Conservation (phyloP, 2,329 filamentous ascomycete genomes). For the Pseudofabraea citricarpa region DNA sequence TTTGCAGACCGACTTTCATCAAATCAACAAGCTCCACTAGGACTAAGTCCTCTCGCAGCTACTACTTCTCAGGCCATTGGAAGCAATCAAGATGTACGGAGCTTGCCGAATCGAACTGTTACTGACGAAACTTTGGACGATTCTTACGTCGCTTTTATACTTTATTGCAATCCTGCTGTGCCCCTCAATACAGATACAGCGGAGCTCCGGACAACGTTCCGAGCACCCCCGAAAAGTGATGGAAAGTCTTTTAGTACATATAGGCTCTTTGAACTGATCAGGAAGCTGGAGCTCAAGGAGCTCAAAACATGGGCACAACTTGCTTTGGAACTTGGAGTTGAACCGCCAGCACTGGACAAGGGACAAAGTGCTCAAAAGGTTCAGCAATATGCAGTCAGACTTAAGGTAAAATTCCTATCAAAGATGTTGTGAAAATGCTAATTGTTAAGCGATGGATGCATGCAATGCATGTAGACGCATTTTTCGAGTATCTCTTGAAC, state of each 20-base stretch:
- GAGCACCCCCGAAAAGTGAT: slow-evolving; percentile 77
- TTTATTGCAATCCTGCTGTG: slow-evolving; percentile 86
- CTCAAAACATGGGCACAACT: slow-evolving; percentile 92
- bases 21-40: not conserved
- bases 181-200: slow-evolving; percentile 63
- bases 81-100: slow-evolving; percentile 9
- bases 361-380: slow-evolving; percentile 90
- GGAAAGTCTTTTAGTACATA: slow-evolving; percentile 81
- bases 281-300: slow-evolving; percentile 72
- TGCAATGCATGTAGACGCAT: slow-evolving; percentile 90
- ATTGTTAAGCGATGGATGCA: slow-evolving; percentile 80
- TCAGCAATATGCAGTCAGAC: slow-evolving; percentile 85
- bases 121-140: slow-evolving; percentile 70
- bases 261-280: slow-evolving; percentile 71
- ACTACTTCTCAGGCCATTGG: not conserved
- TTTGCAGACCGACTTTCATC: not conserved
- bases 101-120: slow-evolving; percentile 63
- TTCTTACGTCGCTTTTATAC: slow-evolving; percentile 77
- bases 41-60: not conserved
- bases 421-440: slow-evolving; percentile 6
- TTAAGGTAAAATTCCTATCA: slow-evolving; percentile 60
- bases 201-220: slow-evolving; percentile 70
- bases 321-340: slow-evolving; percentile 81
- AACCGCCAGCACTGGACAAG: slow-evolving; percentile 74
- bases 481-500: slow-evolving; percentile 83